Evolutionary conservation across 768 basidiomycete species (phyloP).

Genomic region (Cystobasidium tubakii): DNA sequence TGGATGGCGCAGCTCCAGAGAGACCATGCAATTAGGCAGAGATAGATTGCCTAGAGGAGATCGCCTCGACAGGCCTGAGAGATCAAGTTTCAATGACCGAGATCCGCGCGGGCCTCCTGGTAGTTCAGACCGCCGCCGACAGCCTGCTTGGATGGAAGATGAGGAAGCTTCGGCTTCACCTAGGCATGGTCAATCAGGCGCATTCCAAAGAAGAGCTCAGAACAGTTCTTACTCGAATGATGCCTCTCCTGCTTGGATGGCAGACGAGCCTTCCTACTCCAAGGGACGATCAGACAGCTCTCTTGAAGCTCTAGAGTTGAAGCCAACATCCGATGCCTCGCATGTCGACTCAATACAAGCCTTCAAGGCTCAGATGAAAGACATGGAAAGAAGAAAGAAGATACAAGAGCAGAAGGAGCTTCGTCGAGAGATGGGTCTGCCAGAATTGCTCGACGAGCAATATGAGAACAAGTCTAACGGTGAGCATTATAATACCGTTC

Average conservation of each 20-base stretch:
- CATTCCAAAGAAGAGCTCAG: background rate
- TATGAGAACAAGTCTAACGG: background rate
- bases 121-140: slow-evolving; percentile 23
- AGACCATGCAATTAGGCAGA: slow-evolving; percentile 2
- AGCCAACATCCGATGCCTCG: background rate
- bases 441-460: background rate
- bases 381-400: slow-evolving; percentile 33
- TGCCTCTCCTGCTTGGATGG: slow-evolving; percentile 11
- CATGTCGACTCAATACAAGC: slow-evolving; percentile 38
- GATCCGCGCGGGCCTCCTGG: background rate
- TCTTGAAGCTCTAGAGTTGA: background rate
- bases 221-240: background rate
- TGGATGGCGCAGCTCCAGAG: slow-evolving; percentile 26
- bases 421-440: slow-evolving; percentile 29
- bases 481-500: background rate
- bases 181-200: background rate
- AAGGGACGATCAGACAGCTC: background rate
- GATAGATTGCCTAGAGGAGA: slow-evolving; percentile 2
- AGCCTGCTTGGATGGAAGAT: slow-evolving; percentile 36
- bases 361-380: slow-evolving; percentile 39
- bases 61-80: background rate
- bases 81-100: slow-evolving; percentile 2
- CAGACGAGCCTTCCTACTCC: background rate
- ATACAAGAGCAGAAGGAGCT: background rate
- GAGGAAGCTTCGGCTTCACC: background rate